Base-by-base conservation (phyloP, 2,329 filamentous ascomycete genomes). In the Pseudopyrenochaeta lycopersici region DNA sequence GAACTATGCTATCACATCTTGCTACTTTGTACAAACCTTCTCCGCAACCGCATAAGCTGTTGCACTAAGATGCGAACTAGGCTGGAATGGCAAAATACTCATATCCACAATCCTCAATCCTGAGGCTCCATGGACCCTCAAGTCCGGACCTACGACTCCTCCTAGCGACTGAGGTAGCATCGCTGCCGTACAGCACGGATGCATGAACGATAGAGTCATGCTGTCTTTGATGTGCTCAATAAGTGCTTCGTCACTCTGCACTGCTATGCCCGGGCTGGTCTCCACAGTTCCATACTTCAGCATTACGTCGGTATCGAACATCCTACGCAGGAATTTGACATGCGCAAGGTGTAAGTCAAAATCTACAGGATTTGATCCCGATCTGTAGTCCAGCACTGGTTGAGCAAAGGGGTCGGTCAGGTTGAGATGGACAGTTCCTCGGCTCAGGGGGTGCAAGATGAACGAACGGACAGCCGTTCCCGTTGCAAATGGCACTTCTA, bases 381-480 rank as follows among this genome's bases (percentile, higher is more conserved):
- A 53, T 45, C 67, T 67, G 54, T 66, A 72, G 48, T 71, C 63
- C 9, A 72, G 60, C n/a, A 67, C 46, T 1, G 65, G 67, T 44
- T 67, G 62, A 1, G 18, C 40, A 38, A 65, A 52, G 7, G 54
- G 66, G 29, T 57, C 32, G 2, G 54, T 31, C 6, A 53, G 27
- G 42, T 72, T 50, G 40, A 71, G 61, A 32, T 55, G 44, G 2
- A 73, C 56, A 36, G 64, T 68, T 15, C 70, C 67, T 21, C 54
- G 56, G 56, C 47, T 60, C n/a, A 47, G 47, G 21, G 44, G 64
- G 51, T 52, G 63, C 27, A 54, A 41, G n/a, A 54, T 29, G 30
- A 56, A 32, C 0, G 43, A 18, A 5, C 31, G 43, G 15, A 45
- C 18, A 15, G 41, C 20, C 5, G 43, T 46, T 18, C 51, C 51